These are phyloP conservation scores for Tephrocybe sp. DNA, from an alignment of 768 basidiomycete genomes.

Conservation along the genomic window DNA sequence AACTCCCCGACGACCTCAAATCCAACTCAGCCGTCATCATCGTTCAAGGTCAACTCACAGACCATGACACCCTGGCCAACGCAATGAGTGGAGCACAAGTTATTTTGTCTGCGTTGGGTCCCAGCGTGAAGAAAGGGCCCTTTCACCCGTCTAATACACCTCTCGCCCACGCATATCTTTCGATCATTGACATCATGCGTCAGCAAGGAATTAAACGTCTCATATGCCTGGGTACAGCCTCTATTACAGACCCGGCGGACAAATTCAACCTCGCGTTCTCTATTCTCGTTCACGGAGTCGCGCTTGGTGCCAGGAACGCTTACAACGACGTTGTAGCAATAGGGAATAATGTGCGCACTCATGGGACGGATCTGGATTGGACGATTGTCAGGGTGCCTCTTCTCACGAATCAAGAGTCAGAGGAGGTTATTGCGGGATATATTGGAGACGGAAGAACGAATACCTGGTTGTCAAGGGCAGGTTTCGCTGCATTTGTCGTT, in stretches of 20 bases:
- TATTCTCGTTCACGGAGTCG: conserved; percentile 39
- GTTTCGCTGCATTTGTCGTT: conserved; percentile 59
- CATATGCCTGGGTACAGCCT: conserved; percentile 65
- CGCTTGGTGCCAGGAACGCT: conserved; percentile 47
- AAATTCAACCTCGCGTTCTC: conserved; percentile 46
- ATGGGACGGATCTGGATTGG: conserved; percentile 57
- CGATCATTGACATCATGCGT: conserved; percentile 56
- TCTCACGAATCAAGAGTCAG: conserved; percentile 46
- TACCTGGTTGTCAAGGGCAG: conserved; percentile 48
- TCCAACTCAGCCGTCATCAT: conserved; percentile 44
- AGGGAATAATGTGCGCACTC: conserved; percentile 50
- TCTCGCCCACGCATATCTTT: conserved; percentile 56
- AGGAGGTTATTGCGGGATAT: conserved; percentile 56
- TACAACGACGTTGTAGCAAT: conserved; percentile 69
- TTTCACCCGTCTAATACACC: conserved; percentile 50
- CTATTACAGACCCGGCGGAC: conserved; percentile 61
- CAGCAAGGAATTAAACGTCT: conserved; percentile 51
- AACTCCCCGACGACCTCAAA: conserved; percentile 51
- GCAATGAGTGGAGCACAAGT: conserved; percentile 59
- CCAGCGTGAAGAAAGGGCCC: conserved; percentile 30
- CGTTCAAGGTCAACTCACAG: conserved; percentile 54
- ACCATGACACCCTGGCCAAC: conserved; percentile 44
- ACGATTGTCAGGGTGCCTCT: conserved; percentile 70
- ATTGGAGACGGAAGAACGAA: conserved; percentile 60
- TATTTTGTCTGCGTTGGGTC: conserved; percentile 69